These are phyloP conservation scores for Alternaria panax DNA, from an alignment of 2,329 filamentous ascomycete species.

Conservation along the genomic window DNA sequence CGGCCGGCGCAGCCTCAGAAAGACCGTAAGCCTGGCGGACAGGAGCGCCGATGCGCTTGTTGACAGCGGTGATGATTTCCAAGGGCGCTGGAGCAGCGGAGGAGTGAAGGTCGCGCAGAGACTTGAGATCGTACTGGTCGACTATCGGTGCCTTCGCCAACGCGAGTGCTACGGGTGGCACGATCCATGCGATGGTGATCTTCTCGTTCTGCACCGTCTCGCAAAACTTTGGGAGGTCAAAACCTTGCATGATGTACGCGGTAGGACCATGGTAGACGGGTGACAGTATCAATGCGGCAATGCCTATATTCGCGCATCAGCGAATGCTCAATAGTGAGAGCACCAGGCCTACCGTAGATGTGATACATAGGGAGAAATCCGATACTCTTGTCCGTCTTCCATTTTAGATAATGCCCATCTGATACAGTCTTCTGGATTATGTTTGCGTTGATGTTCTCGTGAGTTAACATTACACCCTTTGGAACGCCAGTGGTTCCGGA, in stretches of 20 bases:
- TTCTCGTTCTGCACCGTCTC: neutral
- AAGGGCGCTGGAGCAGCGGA: neutral
- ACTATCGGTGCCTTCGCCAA: neutral
- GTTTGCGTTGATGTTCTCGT: conserved; percentile 51
- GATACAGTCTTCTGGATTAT: conserved; percentile 44
- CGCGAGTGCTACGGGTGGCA: neutral
- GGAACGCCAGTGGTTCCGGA: conserved; percentile 51
- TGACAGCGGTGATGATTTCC: neutral
- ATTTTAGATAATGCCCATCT: conserved; percentile 23
- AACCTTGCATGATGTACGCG: neutral
- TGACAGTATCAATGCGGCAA: neutral
- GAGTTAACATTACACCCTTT: conserved; percentile 53
- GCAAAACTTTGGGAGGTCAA: neutral
- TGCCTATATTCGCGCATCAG: neutral
- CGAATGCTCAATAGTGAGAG: conserved; percentile 18
- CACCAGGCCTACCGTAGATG: conserved; percentile 51
- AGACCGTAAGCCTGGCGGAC: neutral
- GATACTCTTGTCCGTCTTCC: conserved; percentile 46
- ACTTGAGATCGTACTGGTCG: neutral
- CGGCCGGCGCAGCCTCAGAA: neutral
- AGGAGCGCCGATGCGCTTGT: neutral
- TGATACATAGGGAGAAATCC: conserved; percentile 55
- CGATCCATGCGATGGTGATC: neutral
- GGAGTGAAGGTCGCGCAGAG: neutral
- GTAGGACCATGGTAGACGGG: neutral